phyloP scores from a whole-genome alignment of 2,329 filamentous ascomycete genomes.

The Clonostachys rhizophaga region DNA sequence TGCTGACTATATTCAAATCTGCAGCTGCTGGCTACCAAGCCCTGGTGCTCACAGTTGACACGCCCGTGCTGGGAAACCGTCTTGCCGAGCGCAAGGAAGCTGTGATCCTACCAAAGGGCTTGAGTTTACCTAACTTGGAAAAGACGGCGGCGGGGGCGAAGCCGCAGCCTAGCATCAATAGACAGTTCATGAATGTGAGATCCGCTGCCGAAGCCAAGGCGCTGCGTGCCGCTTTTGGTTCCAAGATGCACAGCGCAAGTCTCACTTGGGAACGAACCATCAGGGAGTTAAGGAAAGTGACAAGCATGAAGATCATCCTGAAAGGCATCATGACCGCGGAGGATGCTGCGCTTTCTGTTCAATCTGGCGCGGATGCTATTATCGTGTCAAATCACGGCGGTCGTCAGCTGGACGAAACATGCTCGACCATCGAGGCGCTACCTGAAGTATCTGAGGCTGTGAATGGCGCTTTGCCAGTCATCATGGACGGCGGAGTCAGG shows the following conservation, averaged over 20 bases:
- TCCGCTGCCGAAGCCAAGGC: conserved; percentile 9
- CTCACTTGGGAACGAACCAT: conserved; percentile 14
- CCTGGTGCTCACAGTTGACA: conserved; percentile 19
- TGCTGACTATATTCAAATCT: not conserved
- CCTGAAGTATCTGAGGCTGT: conserved; percentile 41
- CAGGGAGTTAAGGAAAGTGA: conserved; percentile 11
- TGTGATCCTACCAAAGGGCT: conserved; percentile 9
- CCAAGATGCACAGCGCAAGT: conserved; percentile 8
- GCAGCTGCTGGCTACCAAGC: conserved; percentile 17
- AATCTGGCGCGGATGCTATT: conserved; percentile 16
- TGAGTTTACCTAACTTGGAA: conserved; percentile 13
- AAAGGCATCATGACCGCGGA: conserved; percentile 22
- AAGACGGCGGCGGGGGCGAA: conserved; percentile 2
- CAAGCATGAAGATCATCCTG: conserved; percentile 14
- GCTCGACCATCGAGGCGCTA: conserved; percentile 32
- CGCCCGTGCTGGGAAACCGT: conserved; percentile 18
- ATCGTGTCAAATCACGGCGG: conserved; percentile 35
- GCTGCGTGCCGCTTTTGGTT: conserved; percentile 5
- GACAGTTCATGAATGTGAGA: conserved; percentile 10
- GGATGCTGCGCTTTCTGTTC: conserved; percentile 18
- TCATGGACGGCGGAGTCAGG: conserved; percentile 14
- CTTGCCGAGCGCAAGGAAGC: conserved; percentile 17
- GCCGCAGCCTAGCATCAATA: conserved; percentile 3
- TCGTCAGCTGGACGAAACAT: conserved; percentile 36
- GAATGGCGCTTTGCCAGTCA: conserved; percentile 19